Evolutionary conservation across 2,329 filamentous ascomycete species (phyloP).

Genomic region (Acrocalymma vagum): DNA sequence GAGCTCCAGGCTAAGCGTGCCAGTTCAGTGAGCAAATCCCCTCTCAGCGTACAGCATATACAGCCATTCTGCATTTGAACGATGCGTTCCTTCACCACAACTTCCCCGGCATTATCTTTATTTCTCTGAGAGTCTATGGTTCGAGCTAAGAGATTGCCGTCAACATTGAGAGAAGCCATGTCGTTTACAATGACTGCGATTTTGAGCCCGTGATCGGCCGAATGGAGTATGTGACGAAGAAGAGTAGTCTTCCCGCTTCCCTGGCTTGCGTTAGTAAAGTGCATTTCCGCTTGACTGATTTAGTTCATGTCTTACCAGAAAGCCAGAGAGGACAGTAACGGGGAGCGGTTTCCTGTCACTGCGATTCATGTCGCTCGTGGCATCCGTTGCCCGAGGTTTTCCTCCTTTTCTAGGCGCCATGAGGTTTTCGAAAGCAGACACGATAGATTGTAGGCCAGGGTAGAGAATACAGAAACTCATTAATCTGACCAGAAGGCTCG

Average conservation of each 20-base stretch:
- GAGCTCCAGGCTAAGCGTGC: slow-evolving; percentile 67
- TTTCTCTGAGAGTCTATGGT: slow-evolving; percentile 42
- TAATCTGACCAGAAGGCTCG: neutral
- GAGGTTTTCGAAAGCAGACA: neutral
- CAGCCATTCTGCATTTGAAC: slow-evolving; percentile 75
- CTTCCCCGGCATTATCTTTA: slow-evolving; percentile 34
- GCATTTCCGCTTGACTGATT: neutral
- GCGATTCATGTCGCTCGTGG: slow-evolving; percentile 15
- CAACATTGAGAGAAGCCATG: slow-evolving; percentile 69
- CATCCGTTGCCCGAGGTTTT: slow-evolving; percentile 18
- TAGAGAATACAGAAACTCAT: slow-evolving; percentile 6
- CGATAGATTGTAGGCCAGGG: neutral
- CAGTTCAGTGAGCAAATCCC: slow-evolving; percentile 75
- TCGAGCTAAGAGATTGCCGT: slow-evolving; percentile 68
- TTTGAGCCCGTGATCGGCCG: slow-evolving; percentile 68
- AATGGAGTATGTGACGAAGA: slow-evolving; percentile 72
- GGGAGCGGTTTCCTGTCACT: slow-evolving; percentile 53
- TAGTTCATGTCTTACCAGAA: slow-evolving; percentile 53
- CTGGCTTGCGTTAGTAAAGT: slow-evolving; percentile 45
- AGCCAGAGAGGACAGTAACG: slow-evolving; percentile 69
- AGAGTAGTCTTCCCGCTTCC: slow-evolving; percentile 77
- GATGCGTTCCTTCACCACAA: slow-evolving; percentile 70
- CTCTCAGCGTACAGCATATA: slow-evolving; percentile 78
- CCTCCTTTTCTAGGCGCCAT: slow-evolving; percentile 31
- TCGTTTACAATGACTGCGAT: slow-evolving; percentile 80